Conservation (phyloP, 106 monocot genomes). For the Ottelia alismoides region DNA sequence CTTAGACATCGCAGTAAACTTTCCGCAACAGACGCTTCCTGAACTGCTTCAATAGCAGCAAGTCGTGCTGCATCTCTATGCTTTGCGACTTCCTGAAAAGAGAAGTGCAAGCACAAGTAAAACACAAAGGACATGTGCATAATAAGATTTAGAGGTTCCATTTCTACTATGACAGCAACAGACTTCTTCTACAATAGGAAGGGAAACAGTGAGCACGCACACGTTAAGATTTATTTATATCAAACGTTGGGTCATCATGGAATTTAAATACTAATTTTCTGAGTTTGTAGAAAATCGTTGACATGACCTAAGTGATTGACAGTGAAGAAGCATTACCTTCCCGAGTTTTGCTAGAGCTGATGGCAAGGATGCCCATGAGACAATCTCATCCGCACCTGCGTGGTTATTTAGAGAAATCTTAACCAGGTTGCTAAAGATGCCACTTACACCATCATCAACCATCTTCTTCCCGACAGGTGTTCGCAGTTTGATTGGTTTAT, state of each 20-base stretch:
- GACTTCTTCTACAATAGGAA: too few species aligned
- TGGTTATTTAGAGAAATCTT: slow-evolving; percentile 31
- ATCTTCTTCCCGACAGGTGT: slow-evolving; percentile 29
- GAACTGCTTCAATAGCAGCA: slow-evolving; percentile 61
- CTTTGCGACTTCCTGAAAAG: slow-evolving; percentile 42
- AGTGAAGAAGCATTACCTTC: too few species aligned
- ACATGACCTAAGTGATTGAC: too few species aligned
- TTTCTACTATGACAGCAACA: slow-evolving; percentile 1
- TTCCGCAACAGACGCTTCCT: slow-evolving; percentile 72
- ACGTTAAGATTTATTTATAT: too few species aligned
- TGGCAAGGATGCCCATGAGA: slow-evolving; percentile 56
- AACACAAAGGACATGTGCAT: too few species aligned
- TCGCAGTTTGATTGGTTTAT: slow-evolving; percentile 18
- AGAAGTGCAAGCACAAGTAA: background rate
- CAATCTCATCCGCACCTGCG: slow-evolving; percentile 51
- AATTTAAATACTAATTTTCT: too few species aligned
- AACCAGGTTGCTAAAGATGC: slow-evolving; percentile 26
- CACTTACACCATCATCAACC: slow-evolving; percentile 17
- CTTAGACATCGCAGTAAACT: slow-evolving; percentile 66
- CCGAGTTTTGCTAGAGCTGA: slow-evolving; percentile 54
- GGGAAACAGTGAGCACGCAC: too few species aligned
- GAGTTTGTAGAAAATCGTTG: too few species aligned
- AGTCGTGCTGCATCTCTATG: slow-evolving; percentile 54
- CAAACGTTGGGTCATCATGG: too few species aligned
- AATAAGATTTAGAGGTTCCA: too few species aligned